Conservation (phyloP, 305 asterid species). For the Salvia sclarea region DNA sequence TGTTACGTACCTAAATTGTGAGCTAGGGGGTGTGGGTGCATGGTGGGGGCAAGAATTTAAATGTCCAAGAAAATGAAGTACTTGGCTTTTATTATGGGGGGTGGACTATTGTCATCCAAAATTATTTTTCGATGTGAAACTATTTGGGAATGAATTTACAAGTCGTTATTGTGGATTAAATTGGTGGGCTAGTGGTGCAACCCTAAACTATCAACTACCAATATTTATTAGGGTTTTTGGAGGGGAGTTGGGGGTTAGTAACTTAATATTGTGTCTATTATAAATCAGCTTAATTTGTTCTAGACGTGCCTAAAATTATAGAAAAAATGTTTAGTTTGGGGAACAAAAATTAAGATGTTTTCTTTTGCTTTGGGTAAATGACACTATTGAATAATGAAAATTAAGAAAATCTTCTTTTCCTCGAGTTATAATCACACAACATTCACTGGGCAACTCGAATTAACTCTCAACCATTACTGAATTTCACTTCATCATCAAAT, state of each 20-base stretch:
- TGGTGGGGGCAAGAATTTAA: constrained; percentile 22
- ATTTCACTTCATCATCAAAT: too few relatives aligned
- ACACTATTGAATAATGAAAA: too few relatives aligned
- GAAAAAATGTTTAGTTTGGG: not conserved
- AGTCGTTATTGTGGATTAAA: constrained; percentile 19
- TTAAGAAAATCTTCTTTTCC: too few relatives aligned
- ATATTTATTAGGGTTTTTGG: constrained; percentile 30
- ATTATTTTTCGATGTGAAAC: constrained; percentile 21
- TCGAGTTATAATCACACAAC: too few relatives aligned
- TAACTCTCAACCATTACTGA: too few relatives aligned
- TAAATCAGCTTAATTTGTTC: too few relatives aligned
- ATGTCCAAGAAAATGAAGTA: constrained; percentile 19
- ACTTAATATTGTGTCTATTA: too few relatives aligned
- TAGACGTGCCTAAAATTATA: not conserved
- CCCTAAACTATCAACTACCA: constrained; percentile 49
- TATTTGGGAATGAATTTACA: not conserved
- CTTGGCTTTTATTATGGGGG: constrained; percentile 9
- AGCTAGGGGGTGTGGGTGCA: constrained; percentile 5
- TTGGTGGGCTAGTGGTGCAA: constrained; percentile 29
- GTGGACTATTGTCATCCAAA: constrained; percentile 16
- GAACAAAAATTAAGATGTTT: too few relatives aligned
- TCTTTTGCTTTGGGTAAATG: too few relatives aligned
- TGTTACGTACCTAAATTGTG: not conserved
- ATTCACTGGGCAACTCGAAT: too few relatives aligned
- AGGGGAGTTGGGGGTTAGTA: constrained; percentile 29